Conservation (phyloP, 257 asterid genomes). For the Leptodermis oblonga region DNA sequence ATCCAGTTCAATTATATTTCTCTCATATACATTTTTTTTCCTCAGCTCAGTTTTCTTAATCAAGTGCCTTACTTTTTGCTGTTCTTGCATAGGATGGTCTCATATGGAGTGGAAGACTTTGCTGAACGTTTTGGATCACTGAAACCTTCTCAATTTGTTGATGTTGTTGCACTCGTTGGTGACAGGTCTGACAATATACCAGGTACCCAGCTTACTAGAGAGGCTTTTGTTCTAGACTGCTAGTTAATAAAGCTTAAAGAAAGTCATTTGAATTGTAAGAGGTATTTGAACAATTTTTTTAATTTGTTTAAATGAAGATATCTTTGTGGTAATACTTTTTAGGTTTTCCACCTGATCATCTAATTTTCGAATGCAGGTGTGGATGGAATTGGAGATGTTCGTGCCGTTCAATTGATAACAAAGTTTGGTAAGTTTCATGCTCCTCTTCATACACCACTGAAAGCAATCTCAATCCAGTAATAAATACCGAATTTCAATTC, state of each 20-base stretch:
- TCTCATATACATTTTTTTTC: neutral
- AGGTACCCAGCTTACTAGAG: constrained; percentile 38
- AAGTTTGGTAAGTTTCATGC: constrained; percentile 60
- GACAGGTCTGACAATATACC: constrained; percentile 94
- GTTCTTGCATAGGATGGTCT: constrained; percentile 62
- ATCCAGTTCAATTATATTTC: neutral
- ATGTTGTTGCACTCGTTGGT: constrained; percentile 83
- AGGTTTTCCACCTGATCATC: neutral
- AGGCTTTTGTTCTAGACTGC: neutral
- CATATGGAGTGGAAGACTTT: constrained; percentile 96
- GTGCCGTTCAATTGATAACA: constrained; percentile 76
- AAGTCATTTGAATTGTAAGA: neutral
- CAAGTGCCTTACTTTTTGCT: constrained; percentile 13
- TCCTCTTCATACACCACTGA: neutral
- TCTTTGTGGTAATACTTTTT: neutral
- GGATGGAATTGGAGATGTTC: constrained; percentile 84
- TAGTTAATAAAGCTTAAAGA: neutral
- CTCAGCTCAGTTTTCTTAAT: constrained; percentile 4
- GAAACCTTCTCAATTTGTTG: constrained; percentile 91
- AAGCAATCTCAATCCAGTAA: neutral
- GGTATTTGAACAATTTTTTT: neutral
- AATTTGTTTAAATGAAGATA: neutral
- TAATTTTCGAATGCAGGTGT: constrained; percentile 59
- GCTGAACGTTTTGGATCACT: constrained; percentile 73
- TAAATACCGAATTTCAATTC: neutral